Percentiles rank a stretch among this genome's conserved stretches.
Conservation (phyloP, 164 flowering plant genomes). For the Warburgia ugandensis region DNA sequence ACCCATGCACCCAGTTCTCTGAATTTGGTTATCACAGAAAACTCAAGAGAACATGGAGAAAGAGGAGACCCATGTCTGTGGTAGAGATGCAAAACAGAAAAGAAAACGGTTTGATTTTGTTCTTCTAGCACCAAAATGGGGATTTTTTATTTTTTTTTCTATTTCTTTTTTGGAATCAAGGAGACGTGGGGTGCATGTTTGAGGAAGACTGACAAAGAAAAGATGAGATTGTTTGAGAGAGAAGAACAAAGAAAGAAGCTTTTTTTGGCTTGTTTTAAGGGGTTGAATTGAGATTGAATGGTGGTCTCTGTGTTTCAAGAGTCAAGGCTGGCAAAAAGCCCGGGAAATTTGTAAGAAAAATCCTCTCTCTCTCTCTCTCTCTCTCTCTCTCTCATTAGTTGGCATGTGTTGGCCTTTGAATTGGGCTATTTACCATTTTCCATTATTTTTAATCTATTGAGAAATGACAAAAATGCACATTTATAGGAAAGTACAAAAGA, state of each 20-base stretch:
- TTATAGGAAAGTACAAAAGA: no score
- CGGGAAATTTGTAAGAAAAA: constrained; percentile 23
- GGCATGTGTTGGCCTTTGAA: no score
- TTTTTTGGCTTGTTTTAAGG: constrained; percentile 10
- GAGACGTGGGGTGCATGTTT: constrained; percentile 43
- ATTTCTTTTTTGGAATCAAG: constrained; percentile 1
- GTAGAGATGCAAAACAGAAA: constrained; percentile 6
- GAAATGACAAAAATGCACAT: no score
- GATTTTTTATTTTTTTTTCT: not conserved
- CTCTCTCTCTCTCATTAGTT: no score
- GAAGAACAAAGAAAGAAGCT: not conserved
- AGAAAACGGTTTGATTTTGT: not conserved
- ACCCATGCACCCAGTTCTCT: not conserved
- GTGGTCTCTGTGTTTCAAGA: constrained; percentile 11
- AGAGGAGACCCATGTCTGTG: constrained; percentile 5
- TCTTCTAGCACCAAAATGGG: constrained; percentile 1
- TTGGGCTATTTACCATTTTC: no score
- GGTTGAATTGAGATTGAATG: constrained; percentile 12
- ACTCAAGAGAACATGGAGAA: constrained; percentile 3
- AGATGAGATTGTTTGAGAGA: not conserved
- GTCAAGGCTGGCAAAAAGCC: constrained; percentile 23
- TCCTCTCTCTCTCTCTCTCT: not conserved
- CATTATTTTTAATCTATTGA: no score
- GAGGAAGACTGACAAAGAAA: constrained; percentile 3
- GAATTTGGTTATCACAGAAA: not conserved